phyloP scores from a whole-genome alignment of 345 rosid genomes.

The Theobroma cacao region DNA sequence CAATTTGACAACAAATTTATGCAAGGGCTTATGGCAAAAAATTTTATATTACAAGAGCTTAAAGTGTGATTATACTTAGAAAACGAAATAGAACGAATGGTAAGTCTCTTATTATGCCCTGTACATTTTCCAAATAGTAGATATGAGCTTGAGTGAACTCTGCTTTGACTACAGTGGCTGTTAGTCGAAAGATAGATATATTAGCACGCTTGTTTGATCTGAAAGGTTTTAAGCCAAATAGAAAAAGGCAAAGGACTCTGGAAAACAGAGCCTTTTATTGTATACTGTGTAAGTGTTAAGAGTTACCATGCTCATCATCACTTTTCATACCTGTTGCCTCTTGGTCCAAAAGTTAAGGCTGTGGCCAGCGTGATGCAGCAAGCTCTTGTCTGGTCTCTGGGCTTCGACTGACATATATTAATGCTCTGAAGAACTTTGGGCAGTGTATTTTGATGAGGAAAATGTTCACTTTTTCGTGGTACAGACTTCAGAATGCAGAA shows the following conservation, averaged over 20 bases:
- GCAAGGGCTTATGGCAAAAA: neutral
- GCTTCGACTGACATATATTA: neutral
- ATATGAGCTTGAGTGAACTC: neutral
- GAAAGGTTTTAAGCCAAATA: neutral
- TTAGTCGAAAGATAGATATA: neutral
- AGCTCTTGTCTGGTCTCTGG: neutral
- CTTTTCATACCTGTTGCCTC: neutral
- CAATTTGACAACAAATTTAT: neutral
- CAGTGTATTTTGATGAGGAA: neutral
- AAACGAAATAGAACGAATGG: neutral
- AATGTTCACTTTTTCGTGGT: neutral
- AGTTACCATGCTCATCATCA: too few relatives aligned
- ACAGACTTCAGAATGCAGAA: too few relatives aligned
- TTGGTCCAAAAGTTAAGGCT: neutral
- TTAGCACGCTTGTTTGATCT: neutral
- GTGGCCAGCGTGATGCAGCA: neutral
- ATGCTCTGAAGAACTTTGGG: neutral
- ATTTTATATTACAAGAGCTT: too few relatives aligned
- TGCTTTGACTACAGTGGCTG: neutral
- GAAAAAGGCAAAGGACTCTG: neutral
- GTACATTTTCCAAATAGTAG: neutral
- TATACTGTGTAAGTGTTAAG: too few relatives aligned
- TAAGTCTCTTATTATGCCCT: neutral
- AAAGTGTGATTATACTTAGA: neutral
- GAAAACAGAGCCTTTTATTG: too few relatives aligned